Conservation (phyloP, 176 grass and related monocot species). For the Zizania latifolia region DNA sequence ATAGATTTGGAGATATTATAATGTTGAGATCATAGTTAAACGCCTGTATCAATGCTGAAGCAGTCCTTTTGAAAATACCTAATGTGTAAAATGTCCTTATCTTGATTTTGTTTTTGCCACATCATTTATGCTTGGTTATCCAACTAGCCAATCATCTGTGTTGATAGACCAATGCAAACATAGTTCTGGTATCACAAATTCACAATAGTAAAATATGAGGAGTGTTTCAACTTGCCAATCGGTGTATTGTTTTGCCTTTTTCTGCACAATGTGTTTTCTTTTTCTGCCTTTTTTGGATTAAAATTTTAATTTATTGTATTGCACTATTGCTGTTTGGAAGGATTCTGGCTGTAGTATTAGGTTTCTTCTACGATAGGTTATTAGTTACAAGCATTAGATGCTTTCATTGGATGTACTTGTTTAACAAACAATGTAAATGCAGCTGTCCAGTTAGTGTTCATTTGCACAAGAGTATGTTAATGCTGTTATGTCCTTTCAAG, state of each 20-base stretch:
- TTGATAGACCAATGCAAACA: not conserved
- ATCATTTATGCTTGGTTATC: not conserved
- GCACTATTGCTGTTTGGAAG: not conserved
- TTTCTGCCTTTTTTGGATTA: not conserved
- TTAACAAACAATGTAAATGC: not conserved
- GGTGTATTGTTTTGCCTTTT: not conserved
- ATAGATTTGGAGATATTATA: not conserved
- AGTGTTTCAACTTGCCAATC: not conserved
- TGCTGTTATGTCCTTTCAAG: conserved; percentile 15
- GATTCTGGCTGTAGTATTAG: not conserved
- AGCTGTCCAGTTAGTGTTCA: not conserved
- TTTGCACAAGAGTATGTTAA: not conserved
- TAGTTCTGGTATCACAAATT: not conserved
- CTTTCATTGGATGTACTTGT: not conserved
- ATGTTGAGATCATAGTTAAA: not conserved
- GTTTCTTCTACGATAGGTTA: not conserved
- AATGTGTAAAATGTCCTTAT: not conserved
- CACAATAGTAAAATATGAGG: not conserved
- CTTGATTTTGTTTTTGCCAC: not conserved
- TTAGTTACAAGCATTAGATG: not conserved
- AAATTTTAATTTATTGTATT: too few species aligned
- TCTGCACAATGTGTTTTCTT: not conserved
- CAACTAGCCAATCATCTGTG: not conserved
- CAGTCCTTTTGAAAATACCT: not conserved
- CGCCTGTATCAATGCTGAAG: not conserved